A percentile compares a stretch with the other conserved stretches of the same genome.
These are phyloP conservation scores for Lactarius sanguifluus DNA, from an alignment of 768 basidiomycete species.

Conservation along the genomic window DNA sequence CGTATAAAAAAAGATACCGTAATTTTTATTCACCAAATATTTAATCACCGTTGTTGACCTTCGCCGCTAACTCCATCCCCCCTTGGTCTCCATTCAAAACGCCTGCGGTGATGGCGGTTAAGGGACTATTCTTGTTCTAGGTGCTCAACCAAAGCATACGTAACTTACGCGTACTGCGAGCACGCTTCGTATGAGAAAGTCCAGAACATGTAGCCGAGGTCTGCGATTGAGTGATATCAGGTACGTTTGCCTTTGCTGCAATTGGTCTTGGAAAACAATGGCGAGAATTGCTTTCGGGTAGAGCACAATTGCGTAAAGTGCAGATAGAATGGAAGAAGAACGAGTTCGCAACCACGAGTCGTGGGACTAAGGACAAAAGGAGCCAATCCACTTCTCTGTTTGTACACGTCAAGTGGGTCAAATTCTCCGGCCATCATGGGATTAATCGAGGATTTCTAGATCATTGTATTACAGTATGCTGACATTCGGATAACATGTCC, in stretches of 20 bases:
- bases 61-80: background rate
- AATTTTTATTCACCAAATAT: background rate
- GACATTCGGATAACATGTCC: background rate
- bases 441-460: background rate
- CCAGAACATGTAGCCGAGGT: background rate
- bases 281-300: background rate
- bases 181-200: background rate
- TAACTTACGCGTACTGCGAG: background rate
- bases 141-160: background rate
- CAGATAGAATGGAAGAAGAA: conserved; percentile 2
- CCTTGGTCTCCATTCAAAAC: background rate
- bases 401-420: conserved; percentile 14
- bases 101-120: background rate
- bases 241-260: background rate
- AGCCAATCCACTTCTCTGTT: background rate
- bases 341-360: background rate
- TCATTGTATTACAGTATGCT: background rate
- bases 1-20: background rate
- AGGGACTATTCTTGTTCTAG: background rate
- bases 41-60: conserved; percentile 1
- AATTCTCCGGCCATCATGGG: conserved; percentile 1
- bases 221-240: background rate
- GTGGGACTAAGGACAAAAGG: background rate
- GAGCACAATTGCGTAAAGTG: background rate
- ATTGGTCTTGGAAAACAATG: background rate